Percentiles rank a stretch among this genome's conserved stretches.
These are phyloP conservation scores for Elongisporangium undulatum DNA, from an alignment of 352 stramenopile species.

Conservation along the genomic window DNA sequence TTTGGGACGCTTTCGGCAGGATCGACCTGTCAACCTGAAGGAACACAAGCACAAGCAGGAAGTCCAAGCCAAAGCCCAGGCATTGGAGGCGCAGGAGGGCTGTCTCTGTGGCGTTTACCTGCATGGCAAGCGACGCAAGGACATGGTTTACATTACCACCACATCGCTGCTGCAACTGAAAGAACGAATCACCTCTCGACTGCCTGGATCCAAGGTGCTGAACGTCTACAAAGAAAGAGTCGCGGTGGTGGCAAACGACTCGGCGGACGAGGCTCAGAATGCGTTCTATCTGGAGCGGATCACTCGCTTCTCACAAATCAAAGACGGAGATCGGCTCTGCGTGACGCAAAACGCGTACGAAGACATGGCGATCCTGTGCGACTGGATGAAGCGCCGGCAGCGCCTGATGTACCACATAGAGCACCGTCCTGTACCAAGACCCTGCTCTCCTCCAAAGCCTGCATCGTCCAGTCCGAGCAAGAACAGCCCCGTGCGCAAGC, in stretches of 20 bases:
- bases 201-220: conserved; percentile 19
- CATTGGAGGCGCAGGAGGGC: background rate
- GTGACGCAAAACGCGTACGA: conserved; percentile 56
- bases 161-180: conserved; percentile 38
- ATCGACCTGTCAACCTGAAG: background rate
- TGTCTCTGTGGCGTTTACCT: conserved; percentile 55
- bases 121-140: conserved; percentile 27
- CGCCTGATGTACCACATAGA: conserved; percentile 21
- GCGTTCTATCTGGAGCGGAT: conserved; percentile 32
- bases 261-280: background rate
- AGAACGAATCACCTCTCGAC: conserved; percentile 17
- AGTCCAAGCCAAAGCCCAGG: background rate
- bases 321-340: conserved; percentile 52
- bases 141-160: conserved; percentile 50
- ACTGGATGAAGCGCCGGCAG: conserved; percentile 55
- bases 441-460: conserved; percentile 1
- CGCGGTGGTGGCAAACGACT: conserved; percentile 1
- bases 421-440: conserved; percentile 1
- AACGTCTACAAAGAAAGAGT: conserved; percentile 51
- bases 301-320: conserved; percentile 29
- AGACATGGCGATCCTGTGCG: conserved; percentile 64
- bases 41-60: conserved; percentile 2
- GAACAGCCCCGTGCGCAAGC: conserved; percentile 1
- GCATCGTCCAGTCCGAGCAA: conserved; percentile 1
- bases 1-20: background rate